These are phyloP conservation scores for Macrocystidia cucumis DNA, from an alignment of 1,284 basidiomycete species.

Conservation along the genomic window DNA sequence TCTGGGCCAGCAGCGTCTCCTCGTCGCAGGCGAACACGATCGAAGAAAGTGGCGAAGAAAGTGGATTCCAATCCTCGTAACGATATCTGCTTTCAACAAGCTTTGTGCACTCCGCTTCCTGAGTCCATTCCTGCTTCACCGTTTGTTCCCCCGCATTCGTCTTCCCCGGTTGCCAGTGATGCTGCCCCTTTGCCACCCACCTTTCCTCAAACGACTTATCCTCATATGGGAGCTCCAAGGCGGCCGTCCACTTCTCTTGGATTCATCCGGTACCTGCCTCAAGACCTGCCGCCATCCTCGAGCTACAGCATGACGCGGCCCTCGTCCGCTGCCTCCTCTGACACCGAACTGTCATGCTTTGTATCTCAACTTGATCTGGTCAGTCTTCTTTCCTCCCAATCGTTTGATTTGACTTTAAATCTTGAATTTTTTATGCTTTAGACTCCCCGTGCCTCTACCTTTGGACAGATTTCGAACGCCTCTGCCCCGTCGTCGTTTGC, in stretches of 20 bases:
- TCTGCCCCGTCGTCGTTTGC: constrained; percentile 4
- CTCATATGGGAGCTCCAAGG: constrained; percentile 16
- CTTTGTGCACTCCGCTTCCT: constrained; percentile 6
- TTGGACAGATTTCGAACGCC: constrained; percentile 10
- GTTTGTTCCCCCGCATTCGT: constrained; percentile 11
- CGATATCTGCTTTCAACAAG: constrained; percentile 5
- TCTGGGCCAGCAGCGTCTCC: constrained; percentile 14
- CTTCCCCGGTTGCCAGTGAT: constrained; percentile 9
- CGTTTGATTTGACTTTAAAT: constrained; percentile 4
- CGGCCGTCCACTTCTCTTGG: constrained; percentile 26
- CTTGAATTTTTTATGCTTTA: constrained; percentile 5
- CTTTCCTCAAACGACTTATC: constrained; percentile 18
- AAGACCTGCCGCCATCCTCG: constrained; percentile 6
- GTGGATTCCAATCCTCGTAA: no score
- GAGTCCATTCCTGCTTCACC: constrained; percentile 11
- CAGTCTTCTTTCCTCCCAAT: constrained; percentile 3
- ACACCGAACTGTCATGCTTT: constrained; percentile 12
- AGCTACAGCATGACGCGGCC: constrained; percentile 14
- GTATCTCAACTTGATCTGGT: constrained; percentile 15
- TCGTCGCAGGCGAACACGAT: constrained; percentile 12
- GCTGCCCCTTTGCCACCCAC: constrained; percentile 13
- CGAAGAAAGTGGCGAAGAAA: no score
- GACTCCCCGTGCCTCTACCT: constrained; percentile 14
- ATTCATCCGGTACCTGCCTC: no score
- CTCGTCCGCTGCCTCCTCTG: constrained; percentile 16